These are phyloP conservation scores for Casuarina glauca DNA, from an alignment of 306 rosid species.

Conservation along the genomic window DNA sequence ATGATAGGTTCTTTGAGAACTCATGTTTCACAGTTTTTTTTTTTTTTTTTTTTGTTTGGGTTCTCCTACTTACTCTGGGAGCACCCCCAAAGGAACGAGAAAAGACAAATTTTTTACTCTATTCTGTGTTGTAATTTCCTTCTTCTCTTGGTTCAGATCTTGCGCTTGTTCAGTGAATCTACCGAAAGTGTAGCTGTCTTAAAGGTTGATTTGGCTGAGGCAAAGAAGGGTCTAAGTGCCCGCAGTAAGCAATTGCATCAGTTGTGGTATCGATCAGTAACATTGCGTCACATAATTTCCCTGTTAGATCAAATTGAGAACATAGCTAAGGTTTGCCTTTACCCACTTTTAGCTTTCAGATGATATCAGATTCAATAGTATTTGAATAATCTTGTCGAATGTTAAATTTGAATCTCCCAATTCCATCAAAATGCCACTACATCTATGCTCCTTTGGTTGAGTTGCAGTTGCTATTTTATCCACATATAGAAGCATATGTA, in stretches of 20 bases:
- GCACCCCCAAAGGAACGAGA: background rate
- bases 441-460: slow-evolving; percentile 20
- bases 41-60: slow-evolving; percentile 5
- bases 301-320: slow-evolving; percentile 98
- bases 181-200: slow-evolving; percentile 71
- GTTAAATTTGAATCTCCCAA: slow-evolving; percentile 16
- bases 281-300: slow-evolving; percentile 92
- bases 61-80: background rate
- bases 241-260: slow-evolving; percentile 98
- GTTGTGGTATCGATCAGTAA: slow-evolving; percentile 98
- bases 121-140: slow-evolving; percentile 12
- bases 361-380: slow-evolving; percentile 31
- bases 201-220: slow-evolving; percentile 90
- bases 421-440: slow-evolving; percentile 15
- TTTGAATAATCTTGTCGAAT: slow-evolving; percentile 21
- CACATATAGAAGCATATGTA: slow-evolving; percentile 9
- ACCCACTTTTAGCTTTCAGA: slow-evolving; percentile 15
- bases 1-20: background rate
- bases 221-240: slow-evolving; percentile 80
- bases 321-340: slow-evolving; percentile 78
- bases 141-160: slow-evolving; percentile 62
- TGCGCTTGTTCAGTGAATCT: slow-evolving; percentile 95
- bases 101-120: slow-evolving; percentile 14
- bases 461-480: slow-evolving; percentile 23
- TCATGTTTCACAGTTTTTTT: background rate